Base-by-base conservation (phyloP, 108 stramenopile species). In the Craspedostauros australis region DNA sequence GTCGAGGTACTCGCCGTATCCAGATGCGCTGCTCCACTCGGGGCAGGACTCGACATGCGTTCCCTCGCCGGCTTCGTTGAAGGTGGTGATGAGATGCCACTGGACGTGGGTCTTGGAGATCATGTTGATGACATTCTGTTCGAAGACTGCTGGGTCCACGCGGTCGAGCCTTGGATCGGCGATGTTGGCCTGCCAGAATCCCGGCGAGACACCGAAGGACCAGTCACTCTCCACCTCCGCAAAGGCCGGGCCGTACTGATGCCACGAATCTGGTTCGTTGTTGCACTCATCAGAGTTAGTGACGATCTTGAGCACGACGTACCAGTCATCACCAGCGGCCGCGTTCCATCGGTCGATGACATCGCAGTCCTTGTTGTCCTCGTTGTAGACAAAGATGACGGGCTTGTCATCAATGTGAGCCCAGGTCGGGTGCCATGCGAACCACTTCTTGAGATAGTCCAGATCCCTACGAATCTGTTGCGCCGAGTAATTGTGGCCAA, bases 1-100 rank as follows among this genome's bases (percentile, higher is more conserved):
- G 33, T 70, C 69, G 44, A 70, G 46, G 33, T 50, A 70, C 15
- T 42, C 18, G 8, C 69, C 69, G 47, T 63, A 63, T 7, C 62
- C 56, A 21, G 56, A 53, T 9, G 6, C 37, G 37, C 69, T 70
- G 11, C 44, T 27, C 69, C 69, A 70, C 16, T 46, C 64, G 7
- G 25, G 5, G 21, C 50, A 49, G 6, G 56, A 28, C 39, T 70
- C 69, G 18, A 70, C 52, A 7, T 34, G 21, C 16, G 69, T 70
- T 16, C 60, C 69, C 26, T 63, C 49, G 5, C 56, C 62, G 37
- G 42, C 39, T 22, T 70, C 69, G 50, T 70, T 70, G 44, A 70
- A 70, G n/a, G 55, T 41, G 1, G 47, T 45, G 34, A 70, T 63
- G 11, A 70, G 33, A 30, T 70, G 69, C 69, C 69, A 70, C 11